Evolutionary conservation across 345 rosid genomes (phyloP), one percentile per base, ranked within the genome.

Genomic region (Acer negundo): DNA sequence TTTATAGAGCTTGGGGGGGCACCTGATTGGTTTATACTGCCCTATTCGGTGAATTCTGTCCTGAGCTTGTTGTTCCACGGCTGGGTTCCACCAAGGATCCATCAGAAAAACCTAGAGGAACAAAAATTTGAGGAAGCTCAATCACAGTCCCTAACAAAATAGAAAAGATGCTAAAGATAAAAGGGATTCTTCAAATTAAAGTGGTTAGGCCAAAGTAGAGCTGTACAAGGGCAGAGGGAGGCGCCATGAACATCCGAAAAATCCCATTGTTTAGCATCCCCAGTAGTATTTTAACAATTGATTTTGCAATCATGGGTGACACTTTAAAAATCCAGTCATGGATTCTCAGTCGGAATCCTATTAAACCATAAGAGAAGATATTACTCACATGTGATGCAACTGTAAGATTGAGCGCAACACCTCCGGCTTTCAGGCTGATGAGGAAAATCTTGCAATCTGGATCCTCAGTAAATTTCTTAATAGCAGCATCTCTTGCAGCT

Each of bases 81-180:
- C 99, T 46, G 98, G 99, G 82, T 94, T 96, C 99, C 98, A 96
- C 98, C 99, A 96, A 7, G 99, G 99, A 70, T 96, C 99, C 99
- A 96, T 96, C 90, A 96, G 82, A 87, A 96, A 96, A 55, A 96
- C 98, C 99, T 95, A 75, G 22, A 46, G 38, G 64, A 49, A 20
- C 59, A n/a, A 49, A 49, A 15, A 12, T 49, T 49, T 6, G 1
- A 7, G 46, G 55, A 15, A 42, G 38, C 38, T 35, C 38, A 35
- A 35, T 35, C 38, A 31, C 38, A 35, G 38, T 4, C 38, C 1
- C 38, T 35, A 31, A 35, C 6, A 4, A 35, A 35, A 35, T 35
- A 35, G 38, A 35, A 35, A 35, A 35, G 38, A 35, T 35, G 38
- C 4, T 35, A 4, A 35, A 35, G 38, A 35, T 0, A 5, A 5